Base-by-base conservation (phyloP, 805 yeast species). In the Sugiyamaella lignohabitans region DNA sequence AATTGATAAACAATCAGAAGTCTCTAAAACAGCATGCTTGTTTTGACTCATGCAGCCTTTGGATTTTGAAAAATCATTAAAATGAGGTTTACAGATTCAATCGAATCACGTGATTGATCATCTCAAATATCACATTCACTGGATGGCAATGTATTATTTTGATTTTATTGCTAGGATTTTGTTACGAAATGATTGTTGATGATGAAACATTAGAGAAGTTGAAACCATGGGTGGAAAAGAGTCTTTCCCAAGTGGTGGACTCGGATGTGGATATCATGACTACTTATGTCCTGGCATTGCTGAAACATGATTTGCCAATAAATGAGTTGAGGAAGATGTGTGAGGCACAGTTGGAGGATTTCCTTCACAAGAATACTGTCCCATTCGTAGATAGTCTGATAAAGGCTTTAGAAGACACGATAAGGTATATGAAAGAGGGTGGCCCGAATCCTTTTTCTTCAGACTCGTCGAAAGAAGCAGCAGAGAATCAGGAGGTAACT, bases 281-380 rank as follows among this genome's bases (percentile, higher is more conserved):
- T 1, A 77, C 73, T 40, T 74, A 72, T 53, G 69, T 73, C 17
- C 34, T 71, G 22, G 73, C 75, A 1, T 56, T 74, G 29, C 55
- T 74, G 22, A 53, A 65, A 35, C 64, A 71, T 51, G 67, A 65
- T 18, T 58, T 64, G 27, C 56, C 69, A 6, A 62, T 55, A 3
- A 64, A 52, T 1, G 70, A 68, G 53, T 57, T 70, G 40, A 46
- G 57, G 16, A 56, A 56, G 34, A 49, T 64, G 44, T 59, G 73
- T 43, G 42, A 57, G 18, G 50, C 57, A 1, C 70, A 72, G 44
- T 62, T 73, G 42, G 59, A 53, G 14, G 78, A 73, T 51, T 71
- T 74, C 39, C 52, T 71, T 43, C 64, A 59, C 19, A 63, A 59
- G 1, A 42, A 59, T 23, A 60, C 69, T 4, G 54, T 48, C 20